These are phyloP conservation scores for Aspergillus intermedius DNA, from an alignment of 2,329 filamentous ascomycete species.

Conservation along the genomic window DNA sequence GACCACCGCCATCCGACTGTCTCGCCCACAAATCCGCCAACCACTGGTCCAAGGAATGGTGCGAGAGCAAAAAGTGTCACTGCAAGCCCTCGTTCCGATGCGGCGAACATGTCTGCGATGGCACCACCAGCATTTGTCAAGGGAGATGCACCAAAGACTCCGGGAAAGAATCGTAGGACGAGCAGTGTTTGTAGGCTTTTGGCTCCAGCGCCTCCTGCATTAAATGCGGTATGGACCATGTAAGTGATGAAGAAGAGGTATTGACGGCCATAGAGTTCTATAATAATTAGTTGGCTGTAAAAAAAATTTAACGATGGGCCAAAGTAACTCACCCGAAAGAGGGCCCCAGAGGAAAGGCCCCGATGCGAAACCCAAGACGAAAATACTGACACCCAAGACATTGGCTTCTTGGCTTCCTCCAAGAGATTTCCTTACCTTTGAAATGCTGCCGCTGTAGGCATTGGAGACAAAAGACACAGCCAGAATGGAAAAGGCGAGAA, in stretches of 20 bases:
- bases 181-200: slow-evolving; percentile 52
- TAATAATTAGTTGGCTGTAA: slow-evolving; percentile 34
- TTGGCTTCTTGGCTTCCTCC: slow-evolving; percentile 34
- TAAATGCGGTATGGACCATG: slow-evolving; percentile 1
- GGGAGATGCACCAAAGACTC: slow-evolving; percentile 21
- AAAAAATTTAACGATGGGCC: not conserved
- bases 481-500: slow-evolving; percentile 38
- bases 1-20: slow-evolving; percentile 6
- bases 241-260: slow-evolving; percentile 1
- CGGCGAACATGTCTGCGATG: slow-evolving; percentile 4
- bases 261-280: slow-evolving; percentile 43
- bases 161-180: slow-evolving; percentile 52
- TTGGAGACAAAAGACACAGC: slow-evolving; percentile 40
- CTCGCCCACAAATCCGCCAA: slow-evolving; percentile 4
- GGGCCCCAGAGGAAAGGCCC: slow-evolving; percentile 27
- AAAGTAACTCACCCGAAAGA: slow-evolving; percentile 23
- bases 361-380: slow-evolving; percentile 23
- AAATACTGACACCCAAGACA: slow-evolving; percentile 27
- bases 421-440: slow-evolving; percentile 35
- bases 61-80: slow-evolving; percentile 4
- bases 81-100: slow-evolving; percentile 3
- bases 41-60: slow-evolving; percentile 4
- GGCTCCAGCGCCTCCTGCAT: slow-evolving; percentile 40
- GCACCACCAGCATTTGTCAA: not conserved
- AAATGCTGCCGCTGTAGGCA: slow-evolving; percentile 33